Evolutionary conservation across 164 flowering plant genomes (phyloP).

Genomic region (Piper betle): DNA sequence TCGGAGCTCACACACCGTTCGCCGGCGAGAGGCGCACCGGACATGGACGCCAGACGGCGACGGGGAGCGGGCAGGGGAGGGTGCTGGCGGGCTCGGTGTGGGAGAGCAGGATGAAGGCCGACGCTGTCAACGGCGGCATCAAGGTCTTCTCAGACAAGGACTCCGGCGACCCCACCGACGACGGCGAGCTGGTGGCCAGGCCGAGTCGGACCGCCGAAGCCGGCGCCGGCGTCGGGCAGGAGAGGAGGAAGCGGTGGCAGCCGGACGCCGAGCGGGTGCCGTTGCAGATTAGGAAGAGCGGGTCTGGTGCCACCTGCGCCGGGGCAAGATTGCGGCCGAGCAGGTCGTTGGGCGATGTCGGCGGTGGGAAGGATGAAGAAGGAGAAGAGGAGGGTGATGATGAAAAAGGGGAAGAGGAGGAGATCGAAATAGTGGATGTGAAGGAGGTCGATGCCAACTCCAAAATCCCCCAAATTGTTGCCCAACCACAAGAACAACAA

Average conservation of each 20-base stretch:
- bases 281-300: constrained; percentile 10
- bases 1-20: no score
- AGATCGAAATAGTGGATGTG: constrained; percentile 29
- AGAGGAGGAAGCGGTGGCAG: constrained; percentile 46
- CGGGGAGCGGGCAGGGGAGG: constrained; percentile 8
- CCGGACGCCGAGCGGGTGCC: constrained; percentile 17
- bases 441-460: constrained; percentile 17
- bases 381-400: constrained; percentile 17
- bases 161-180: not conserved
- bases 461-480: no score
- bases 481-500: no score
- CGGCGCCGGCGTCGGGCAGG: constrained; percentile 3
- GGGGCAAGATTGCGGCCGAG: constrained; percentile 12
- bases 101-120: constrained; percentile 70
- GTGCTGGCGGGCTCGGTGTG: constrained; percentile 65
- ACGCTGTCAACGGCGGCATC: constrained; percentile 65
- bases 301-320: constrained; percentile 19
- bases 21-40: no score
- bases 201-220: constrained; percentile 8
- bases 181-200: not conserved
- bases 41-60: not conserved
- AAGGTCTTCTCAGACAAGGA: constrained; percentile 49
- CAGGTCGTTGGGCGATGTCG: constrained; percentile 3
- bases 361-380: constrained; percentile 3
- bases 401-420: constrained; percentile 15